Evolutionary conservation across 345 rosid species (phyloP), one percentile per base, ranked within the genome.

Genomic region (Dipteronia dyeriana): DNA sequence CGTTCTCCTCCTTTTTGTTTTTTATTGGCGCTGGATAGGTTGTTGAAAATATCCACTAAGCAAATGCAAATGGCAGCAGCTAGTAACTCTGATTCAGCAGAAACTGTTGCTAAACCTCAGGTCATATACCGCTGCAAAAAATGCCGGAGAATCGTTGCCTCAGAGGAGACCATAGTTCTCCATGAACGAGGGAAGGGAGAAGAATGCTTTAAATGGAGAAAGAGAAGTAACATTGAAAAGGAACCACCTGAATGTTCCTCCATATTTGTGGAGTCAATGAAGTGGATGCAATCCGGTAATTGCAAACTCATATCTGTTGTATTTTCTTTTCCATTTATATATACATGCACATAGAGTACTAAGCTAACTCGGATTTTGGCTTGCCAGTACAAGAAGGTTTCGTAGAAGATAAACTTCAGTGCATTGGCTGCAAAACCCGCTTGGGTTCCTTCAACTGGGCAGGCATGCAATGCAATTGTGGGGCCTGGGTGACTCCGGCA

Each of bases 401-500:
- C 10, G 92, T 95, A 75, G 99, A 88, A 75, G 94, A 95, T 74
- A 95, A 92, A 84, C 90, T 95, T 77, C 87, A 70, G 70, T 95
- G 98, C 76, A 78, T 88, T 9, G 93, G 92, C 54, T 95, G 99
- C 80, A 92, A 92, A 4, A 89, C 94, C 12, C 90, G 95, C 2
- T 71, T 95, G 86, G 99, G 98, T 68, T 87, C 89, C 29, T 95
- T 93, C 85, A 93, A 93, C 77, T 95, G 99, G 99, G 91, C 98
- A 0, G 98, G 99, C 13, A 88, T 93, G 88, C 99, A 95, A 68
- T 95, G 99, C 87, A 92, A 89, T 71, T 93, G 98, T 19, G 98
- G 97, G 1, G 87, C 97, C 0, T 95, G 99, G 99, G 87, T 91
- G 71, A 92, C 91, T 80, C 99, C 98, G 4, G 99, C 99, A 61